Conservation (phyloP, 2,329 filamentous ascomycete genomes). For the Colletotrichum godetiae region DNA sequence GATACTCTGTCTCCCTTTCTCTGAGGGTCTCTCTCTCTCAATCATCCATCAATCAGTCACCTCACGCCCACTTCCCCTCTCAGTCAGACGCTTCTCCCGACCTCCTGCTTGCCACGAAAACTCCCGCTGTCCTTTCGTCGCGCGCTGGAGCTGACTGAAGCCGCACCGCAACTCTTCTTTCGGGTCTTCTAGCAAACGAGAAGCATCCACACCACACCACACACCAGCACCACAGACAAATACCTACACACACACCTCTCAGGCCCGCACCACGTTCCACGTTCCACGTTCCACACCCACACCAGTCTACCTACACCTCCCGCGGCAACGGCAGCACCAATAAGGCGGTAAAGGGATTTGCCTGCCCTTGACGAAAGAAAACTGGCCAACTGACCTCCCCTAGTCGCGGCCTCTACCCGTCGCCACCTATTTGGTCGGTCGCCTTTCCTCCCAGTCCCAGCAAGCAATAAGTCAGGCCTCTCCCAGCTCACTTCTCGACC, state of each 20-base stretch:
- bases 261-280: background rate
- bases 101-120: background rate
- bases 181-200: background rate
- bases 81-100: slow-evolving; percentile 5
- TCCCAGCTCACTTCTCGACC: slow-evolving; percentile 22
- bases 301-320: slow-evolving; percentile 15
- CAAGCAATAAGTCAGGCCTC: slow-evolving; percentile 4
- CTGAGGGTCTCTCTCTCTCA: slow-evolving; percentile 4
- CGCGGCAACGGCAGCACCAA: slow-evolving; percentile 26
- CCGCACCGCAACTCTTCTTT: slow-evolving; percentile 2
- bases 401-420: slow-evolving; percentile 23
- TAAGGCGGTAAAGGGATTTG: slow-evolving; percentile 28
- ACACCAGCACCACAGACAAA: slow-evolving; percentile 1
- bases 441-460: slow-evolving; percentile 20
- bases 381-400: slow-evolving; percentile 28
- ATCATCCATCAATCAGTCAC: slow-evolving; percentile 9
- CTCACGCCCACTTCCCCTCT: slow-evolving; percentile 17
- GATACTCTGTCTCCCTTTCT: background rate
- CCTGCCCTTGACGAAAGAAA: background rate
- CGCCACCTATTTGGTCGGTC: slow-evolving; percentile 20
- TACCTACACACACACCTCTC: slow-evolving; percentile 19
- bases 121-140: background rate
- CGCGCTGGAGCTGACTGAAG: background rate
- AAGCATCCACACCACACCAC: background rate
- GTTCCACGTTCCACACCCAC: background rate